Evolutionary conservation across 371 early-diverging fungal genomes (phyloP).

Genomic region (Gilbertella persicaria): DNA sequence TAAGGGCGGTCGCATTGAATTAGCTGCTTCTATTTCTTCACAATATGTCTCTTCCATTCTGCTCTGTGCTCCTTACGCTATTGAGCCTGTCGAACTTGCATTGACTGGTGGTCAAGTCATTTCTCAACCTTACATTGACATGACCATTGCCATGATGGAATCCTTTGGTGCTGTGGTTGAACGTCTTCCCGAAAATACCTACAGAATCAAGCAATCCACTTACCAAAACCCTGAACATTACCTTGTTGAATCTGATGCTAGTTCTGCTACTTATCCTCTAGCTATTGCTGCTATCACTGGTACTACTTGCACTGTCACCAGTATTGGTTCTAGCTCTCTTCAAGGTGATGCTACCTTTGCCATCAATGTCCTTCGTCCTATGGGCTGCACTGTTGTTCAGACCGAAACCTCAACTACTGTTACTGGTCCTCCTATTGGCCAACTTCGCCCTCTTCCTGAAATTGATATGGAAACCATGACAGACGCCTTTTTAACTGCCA

Average conservation of each 20-base stretch:
- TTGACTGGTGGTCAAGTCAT: slow-evolving; percentile 93
- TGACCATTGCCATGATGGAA: slow-evolving; percentile 98
- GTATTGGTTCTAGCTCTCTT: slow-evolving; percentile 87
- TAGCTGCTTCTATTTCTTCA: slow-evolving; percentile 92
- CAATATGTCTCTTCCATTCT: slow-evolving; percentile 98
- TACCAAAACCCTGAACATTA: slow-evolving; percentile 85
- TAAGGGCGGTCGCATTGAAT: slow-evolving; percentile 85
- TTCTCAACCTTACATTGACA: slow-evolving; percentile 97
- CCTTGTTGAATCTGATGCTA: slow-evolving; percentile 95
- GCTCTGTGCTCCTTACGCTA: slow-evolving; percentile 93
- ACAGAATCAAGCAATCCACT: slow-evolving; percentile 73
- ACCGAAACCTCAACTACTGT: slow-evolving; percentile 89
- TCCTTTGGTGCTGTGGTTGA: slow-evolving; percentile 88
- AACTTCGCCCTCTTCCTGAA: slow-evolving; percentile 70
- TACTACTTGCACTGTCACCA: slow-evolving; percentile 82
- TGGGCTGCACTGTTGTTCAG: slow-evolving; percentile 91
- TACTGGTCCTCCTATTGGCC: slow-evolving; percentile 79
- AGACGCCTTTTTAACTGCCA: slow-evolving; percentile 96
- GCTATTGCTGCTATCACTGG: slow-evolving; percentile 98
- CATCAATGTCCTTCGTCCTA: slow-evolving; percentile 85
- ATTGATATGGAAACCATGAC: slow-evolving; percentile 99
- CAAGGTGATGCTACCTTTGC: slow-evolving; percentile 95
- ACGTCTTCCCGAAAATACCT: slow-evolving; percentile 76
- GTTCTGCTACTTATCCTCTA: slow-evolving; percentile 96
- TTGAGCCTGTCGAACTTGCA: slow-evolving; percentile 75